Conservation (phyloP, 1,284 basidiomycete species). For the Ceratobasidium sp. region DNA sequence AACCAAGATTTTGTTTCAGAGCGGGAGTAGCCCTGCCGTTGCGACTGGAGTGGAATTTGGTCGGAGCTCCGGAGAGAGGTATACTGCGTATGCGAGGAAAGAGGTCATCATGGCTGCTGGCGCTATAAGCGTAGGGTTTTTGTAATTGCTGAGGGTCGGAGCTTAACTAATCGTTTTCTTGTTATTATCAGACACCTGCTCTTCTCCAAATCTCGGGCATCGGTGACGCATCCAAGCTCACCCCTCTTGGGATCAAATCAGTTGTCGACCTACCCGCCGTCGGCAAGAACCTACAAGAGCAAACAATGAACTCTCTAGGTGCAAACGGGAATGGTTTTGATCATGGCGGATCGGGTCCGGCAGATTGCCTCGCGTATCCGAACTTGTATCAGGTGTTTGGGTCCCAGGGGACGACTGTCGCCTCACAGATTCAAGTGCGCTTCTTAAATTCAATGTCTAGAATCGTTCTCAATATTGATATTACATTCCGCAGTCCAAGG, state of each 20-base stretch:
- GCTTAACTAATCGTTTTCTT: not conserved
- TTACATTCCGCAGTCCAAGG: constrained; percentile 44
- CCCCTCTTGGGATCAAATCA: constrained; percentile 22
- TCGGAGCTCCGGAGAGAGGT: constrained; percentile 3
- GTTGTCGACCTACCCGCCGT: constrained; percentile 38
- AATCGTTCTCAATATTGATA: constrained; percentile 47
- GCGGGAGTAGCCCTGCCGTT: constrained; percentile 18
- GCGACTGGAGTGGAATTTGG: constrained; percentile 44
- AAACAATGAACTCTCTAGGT: constrained; percentile 42
- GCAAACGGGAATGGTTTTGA: constrained; percentile 46
- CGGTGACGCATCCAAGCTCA: constrained; percentile 33
- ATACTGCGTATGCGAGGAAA: constrained; percentile 32
- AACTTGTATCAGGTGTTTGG: constrained; percentile 61
- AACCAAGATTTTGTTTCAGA: constrained; percentile 53
- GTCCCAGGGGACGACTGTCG: not conserved
- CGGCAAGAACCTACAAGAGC: constrained; percentile 45
- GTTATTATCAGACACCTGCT: constrained; percentile 2
- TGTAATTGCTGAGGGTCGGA: not conserved
- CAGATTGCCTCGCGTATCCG: constrained; percentile 63
- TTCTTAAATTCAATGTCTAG: constrained; percentile 53
- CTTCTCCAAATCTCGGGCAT: constrained; percentile 41
- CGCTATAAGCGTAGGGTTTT: constrained; percentile 4
- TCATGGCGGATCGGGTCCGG: constrained; percentile 59
- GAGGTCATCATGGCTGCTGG: constrained; percentile 47
- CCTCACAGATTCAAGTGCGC: constrained; percentile 17